Evolutionary conservation across 345 rosid species (phyloP), one percentile per base, ranked within the genome.

Genomic region (Mallotus nudiflorus): DNA sequence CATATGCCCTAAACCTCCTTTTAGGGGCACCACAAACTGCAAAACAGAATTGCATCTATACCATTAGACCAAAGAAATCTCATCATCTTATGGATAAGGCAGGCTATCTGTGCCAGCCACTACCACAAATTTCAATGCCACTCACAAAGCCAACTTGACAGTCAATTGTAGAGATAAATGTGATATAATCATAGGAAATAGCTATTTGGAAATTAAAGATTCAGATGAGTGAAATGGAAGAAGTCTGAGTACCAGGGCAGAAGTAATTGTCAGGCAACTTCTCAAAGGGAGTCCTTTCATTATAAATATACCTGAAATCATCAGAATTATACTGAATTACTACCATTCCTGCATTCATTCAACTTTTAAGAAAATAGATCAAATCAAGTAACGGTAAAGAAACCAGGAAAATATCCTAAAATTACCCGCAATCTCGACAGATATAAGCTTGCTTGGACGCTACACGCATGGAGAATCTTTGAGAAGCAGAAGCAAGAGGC

Each of bases 21-120:
- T 95, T 95, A 9, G 99, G 96, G 74, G 97, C 98, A 67, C 92
- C 97, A 74, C 97, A 95, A 53, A 95, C 99, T 91, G 88, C 83
- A 81, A 62, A 62, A 13, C 42, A 55, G 1, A 15, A 37, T 31
- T 52, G 2, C 60, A 20, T 56, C 6, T 27, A 65, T 8, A 20
- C 6, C 50, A 62, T 70, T 18, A 22, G 46, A 22, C 9, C 22
- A 49, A 49, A 18, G 8, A 25, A 55, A 13, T 55, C 29, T 22
- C 37, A 33, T 33, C 37, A 33, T 33, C 37, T 3, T 33, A 33
- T 33, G 37, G 37, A 33, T 33, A 33, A 33, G 37, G 37, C 37
- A 33, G 37, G 37, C 37, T 6, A 33, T 33, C 37, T 33, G 6
- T 33, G 37, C 37, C 37, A 33, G 6, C 6, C 37, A 33, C 37